These are phyloP conservation scores for Smallanthus sonchifolius DNA, from an alignment of 129 eudicot species.

Conservation along the genomic window DNA sequence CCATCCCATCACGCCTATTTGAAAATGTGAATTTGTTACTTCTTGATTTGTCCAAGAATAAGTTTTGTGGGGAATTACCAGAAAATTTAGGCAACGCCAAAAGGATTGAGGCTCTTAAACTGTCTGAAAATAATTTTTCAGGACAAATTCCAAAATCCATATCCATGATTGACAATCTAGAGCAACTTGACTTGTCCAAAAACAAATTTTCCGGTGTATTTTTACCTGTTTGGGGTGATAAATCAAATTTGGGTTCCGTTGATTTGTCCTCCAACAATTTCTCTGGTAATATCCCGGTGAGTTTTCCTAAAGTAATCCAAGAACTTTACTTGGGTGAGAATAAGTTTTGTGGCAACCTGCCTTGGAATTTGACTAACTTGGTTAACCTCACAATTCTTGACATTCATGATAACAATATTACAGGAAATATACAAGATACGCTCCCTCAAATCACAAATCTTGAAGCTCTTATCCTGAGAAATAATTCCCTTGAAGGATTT, in stretches of 20 bases:
- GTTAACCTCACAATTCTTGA: constrained; percentile 43
- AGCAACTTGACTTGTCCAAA: constrained; percentile 43
- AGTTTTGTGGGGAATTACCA: constrained; percentile 49
- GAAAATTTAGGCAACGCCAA: constrained; percentile 46
- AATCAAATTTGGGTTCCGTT: constrained; percentile 32
- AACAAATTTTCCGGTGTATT: constrained; percentile 37
- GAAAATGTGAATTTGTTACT: constrained; percentile 25
- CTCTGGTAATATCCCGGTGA: constrained; percentile 39
- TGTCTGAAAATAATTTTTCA: constrained; percentile 44
- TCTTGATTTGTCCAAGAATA: constrained; percentile 46
- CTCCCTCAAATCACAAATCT: constrained; percentile 30
- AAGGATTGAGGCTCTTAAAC: constrained; percentile 24
- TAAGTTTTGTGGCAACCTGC: constrained; percentile 44
- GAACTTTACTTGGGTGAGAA: constrained; percentile 43
- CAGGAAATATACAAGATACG: constrained; percentile 29
- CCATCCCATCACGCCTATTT: constrained; percentile 44
- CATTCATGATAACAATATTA: constrained; percentile 45
- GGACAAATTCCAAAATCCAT: constrained; percentile 53
- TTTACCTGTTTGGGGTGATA: constrained; percentile 41
- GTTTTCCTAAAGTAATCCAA: constrained; percentile 28
- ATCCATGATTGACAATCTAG: constrained; percentile 29
- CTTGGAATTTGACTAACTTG: constrained; percentile 35
- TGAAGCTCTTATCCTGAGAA: constrained; percentile 42
- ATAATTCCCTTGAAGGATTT: constrained; percentile 42
- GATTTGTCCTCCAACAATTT: constrained; percentile 51